These are phyloP conservation scores for Kernera saxatilis DNA, from an alignment of 345 rosid species.

Conservation along the genomic window DNA sequence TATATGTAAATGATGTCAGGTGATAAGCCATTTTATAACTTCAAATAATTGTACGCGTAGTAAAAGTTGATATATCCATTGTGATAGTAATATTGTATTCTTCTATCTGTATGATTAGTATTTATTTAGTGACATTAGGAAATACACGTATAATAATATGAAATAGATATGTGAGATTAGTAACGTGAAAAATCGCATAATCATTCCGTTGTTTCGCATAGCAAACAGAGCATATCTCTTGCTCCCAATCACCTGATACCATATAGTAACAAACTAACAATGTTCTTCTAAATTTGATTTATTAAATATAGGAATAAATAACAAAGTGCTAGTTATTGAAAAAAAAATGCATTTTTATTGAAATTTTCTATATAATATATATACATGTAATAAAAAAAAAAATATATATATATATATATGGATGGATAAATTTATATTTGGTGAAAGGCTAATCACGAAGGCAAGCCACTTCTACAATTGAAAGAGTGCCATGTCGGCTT, in stretches of 20 bases:
- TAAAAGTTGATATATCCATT: background rate
- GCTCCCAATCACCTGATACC: background rate
- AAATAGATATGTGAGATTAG: too few relatives aligned
- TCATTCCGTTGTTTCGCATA: too few relatives aligned
- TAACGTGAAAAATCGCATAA: background rate
- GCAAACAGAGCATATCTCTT: too few relatives aligned
- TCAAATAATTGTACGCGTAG: background rate
- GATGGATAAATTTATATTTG: too few relatives aligned
- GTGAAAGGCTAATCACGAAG: conserved; percentile 10
- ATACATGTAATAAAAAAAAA: too few relatives aligned
- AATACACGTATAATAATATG: too few relatives aligned
- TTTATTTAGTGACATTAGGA: too few relatives aligned
- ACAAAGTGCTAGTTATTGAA: background rate
- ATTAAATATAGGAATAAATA: background rate
- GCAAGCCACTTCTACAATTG: background rate
- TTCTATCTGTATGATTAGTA: background rate
- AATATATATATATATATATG: too few relatives aligned
- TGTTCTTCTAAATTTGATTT: background rate
- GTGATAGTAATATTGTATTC: background rate
- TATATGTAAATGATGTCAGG: conserved; percentile 14
- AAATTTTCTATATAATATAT: background rate
- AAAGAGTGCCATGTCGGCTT: conserved; percentile 10
- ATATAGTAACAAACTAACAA: too few relatives aligned
- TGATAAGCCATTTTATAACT: background rate
- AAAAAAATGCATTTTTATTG: background rate